These are phyloP conservation scores for Phytophthora pseudosyringae DNA, from an alignment of 352 stramenopile species.

Conservation along the genomic window DNA sequence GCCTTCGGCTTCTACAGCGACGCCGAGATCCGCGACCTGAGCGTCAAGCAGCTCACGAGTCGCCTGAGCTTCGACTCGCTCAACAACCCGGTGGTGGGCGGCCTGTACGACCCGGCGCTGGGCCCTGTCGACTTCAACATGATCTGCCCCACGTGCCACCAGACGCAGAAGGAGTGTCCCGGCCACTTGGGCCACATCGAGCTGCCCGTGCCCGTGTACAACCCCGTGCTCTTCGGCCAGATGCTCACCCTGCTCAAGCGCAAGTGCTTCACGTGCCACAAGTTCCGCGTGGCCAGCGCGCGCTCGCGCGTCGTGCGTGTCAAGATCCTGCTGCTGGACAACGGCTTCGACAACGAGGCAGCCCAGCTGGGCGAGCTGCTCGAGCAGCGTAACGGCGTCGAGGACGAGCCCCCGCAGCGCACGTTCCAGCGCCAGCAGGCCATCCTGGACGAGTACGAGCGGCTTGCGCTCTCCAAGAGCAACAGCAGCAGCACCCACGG, in stretches of 20 bases:
- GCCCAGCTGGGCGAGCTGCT: conserved; percentile 77
- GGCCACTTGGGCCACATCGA: conserved; percentile 99
- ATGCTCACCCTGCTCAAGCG: conserved; percentile 96
- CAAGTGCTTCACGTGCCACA: conserved; percentile 99
- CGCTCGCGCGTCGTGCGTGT: conserved; percentile 83
- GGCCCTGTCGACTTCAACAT: conserved; percentile 92
- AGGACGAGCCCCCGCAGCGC: conserved; percentile 75
- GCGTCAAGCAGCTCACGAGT: conserved; percentile 97
- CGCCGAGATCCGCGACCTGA: conserved; percentile 96
- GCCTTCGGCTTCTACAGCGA: conserved; percentile 98
- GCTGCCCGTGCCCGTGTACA: conserved; percentile 98
- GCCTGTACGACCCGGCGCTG: conserved; percentile 97
- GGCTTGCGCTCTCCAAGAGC: conserved; percentile 72
- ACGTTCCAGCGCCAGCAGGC: conserved; percentile 84
- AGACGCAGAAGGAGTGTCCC: conserved; percentile 95
- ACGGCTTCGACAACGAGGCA: conserved; percentile 86
- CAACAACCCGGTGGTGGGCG: conserved; percentile 94
- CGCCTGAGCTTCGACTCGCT: conserved; percentile 95
- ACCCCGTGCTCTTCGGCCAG: conserved; percentile 96
- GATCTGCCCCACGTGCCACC: conserved; percentile 96
- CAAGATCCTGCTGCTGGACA: conserved; percentile 93
- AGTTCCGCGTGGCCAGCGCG: conserved; percentile 88
- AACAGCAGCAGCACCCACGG: conserved; percentile 22
- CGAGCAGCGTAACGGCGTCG: conserved; percentile 87
- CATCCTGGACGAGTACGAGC: conserved; percentile 91